phyloP scores from a whole-genome alignment of 1,284 basidiomycete species.

The Malassezia equina region DNA sequence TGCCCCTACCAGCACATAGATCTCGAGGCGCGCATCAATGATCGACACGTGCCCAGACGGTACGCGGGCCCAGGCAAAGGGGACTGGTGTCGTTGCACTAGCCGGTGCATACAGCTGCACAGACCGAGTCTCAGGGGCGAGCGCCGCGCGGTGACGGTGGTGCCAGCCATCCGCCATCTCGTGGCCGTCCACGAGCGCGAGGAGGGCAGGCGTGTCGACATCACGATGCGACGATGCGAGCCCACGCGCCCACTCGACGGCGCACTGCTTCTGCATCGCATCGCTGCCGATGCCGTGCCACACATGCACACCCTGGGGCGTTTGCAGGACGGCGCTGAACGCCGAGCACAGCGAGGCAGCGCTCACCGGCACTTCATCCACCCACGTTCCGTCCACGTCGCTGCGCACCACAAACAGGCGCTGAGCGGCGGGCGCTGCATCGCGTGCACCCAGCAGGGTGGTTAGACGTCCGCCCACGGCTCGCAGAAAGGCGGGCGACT shows the following conservation, averaged over 20 bases:
- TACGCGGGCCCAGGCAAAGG: constrained; percentile 14
- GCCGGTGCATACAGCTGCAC: background rate
- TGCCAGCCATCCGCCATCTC: constrained; percentile 14
- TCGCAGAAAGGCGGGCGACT: background rate
- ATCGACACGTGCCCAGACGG: constrained; percentile 22
- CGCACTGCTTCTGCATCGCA: constrained; percentile 4
- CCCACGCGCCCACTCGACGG: background rate
- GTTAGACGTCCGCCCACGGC: background rate
- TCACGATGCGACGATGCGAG: background rate
- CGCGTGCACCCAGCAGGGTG: background rate
- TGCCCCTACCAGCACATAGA: constrained; percentile 32
- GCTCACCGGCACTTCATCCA: constrained; percentile 1
- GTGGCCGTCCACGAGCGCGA: background rate
- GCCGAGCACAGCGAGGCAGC: constrained; percentile 9
- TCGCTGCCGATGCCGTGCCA: constrained; percentile 17
- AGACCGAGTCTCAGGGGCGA: background rate
- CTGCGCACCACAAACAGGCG: constrained; percentile 8
- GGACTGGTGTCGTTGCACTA: background rate
- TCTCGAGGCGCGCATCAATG: constrained; percentile 25
- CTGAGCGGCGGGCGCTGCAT: background rate
- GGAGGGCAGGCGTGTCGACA: background rate
- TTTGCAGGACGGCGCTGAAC: constrained; percentile 5
- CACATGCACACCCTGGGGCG: background rate
- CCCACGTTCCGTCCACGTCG: background rate
- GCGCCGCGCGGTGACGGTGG: background rate